Percentiles rank a stretch among this genome's conserved stretches.
These are phyloP conservation scores for Suillus variegatus DNA, from an alignment of 768 basidiomycete genomes.

Conservation along the genomic window DNA sequence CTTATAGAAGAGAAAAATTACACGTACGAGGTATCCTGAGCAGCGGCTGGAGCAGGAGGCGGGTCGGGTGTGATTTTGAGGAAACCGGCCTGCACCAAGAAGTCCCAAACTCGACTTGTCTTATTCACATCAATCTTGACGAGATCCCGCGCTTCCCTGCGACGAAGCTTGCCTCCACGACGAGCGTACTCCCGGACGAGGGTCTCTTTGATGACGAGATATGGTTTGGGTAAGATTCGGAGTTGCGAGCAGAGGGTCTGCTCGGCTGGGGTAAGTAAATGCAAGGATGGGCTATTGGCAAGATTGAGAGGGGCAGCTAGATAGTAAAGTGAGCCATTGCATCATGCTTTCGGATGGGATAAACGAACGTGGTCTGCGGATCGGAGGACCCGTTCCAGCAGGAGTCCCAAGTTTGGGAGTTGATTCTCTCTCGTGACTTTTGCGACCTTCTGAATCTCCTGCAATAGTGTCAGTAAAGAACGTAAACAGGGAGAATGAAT, in stretches of 20 bases:
- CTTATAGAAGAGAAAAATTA: neutral
- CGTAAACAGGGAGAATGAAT: constrained; percentile 21
- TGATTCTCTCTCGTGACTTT: constrained; percentile 60
- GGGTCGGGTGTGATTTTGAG: constrained; percentile 67
- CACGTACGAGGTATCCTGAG: constrained; percentile 41
- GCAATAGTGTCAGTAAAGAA: constrained; percentile 22
- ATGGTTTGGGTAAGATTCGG: constrained; percentile 92
- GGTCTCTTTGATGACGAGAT: constrained; percentile 94
- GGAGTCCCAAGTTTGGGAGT: constrained; percentile 53
- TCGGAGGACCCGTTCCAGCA: constrained; percentile 37
- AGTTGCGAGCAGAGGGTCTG: constrained; percentile 86
- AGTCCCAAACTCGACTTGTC: constrained; percentile 91
- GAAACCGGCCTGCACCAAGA: constrained; percentile 83
- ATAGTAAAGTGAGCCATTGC: constrained; percentile 3
- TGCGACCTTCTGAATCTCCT: constrained; percentile 52
- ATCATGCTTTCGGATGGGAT: neutral
- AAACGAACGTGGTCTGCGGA: constrained; percentile 44
- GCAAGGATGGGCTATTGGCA: constrained; percentile 85
- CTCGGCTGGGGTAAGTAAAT: constrained; percentile 87
- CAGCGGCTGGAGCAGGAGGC: constrained; percentile 29
- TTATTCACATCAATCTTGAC: constrained; percentile 95
- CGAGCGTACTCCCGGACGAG: constrained; percentile 92
- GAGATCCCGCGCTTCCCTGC: constrained; percentile 85
- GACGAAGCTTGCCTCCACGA: constrained; percentile 82
- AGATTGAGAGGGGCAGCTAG: constrained; percentile 77